Evolutionary conservation across 1,284 basidiomycete genomes (phyloP).

Genomic region (Malassezia obtusa): DNA sequence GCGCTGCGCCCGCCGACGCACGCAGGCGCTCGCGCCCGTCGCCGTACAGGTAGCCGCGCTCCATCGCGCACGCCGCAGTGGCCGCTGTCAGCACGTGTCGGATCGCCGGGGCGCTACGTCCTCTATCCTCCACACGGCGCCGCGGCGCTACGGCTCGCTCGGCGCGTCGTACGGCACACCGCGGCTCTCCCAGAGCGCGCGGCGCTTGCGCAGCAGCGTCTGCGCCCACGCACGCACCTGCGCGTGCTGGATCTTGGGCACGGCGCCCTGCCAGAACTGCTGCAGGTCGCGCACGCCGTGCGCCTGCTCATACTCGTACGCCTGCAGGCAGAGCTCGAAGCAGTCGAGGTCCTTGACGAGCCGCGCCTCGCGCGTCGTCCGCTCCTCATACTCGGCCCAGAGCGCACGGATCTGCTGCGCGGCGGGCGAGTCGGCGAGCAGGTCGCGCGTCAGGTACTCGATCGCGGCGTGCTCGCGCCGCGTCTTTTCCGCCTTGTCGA

Average conservation of each 20-base stretch:
- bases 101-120: not conserved
- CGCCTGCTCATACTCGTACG: conserved; percentile 51
- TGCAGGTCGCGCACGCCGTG: conserved; percentile 38
- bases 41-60: conserved; percentile 9
- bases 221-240: conserved; percentile 24
- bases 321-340: conserved; percentile 74
- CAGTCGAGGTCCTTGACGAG: conserved; percentile 94
- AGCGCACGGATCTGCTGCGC: conserved; percentile 66
- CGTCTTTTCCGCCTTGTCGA: conserved; percentile 70
- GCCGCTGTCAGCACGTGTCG: not conserved
- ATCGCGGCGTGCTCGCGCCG: conserved; percentile 79
- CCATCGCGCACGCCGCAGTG: conserved; percentile 7
- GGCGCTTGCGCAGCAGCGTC: conserved; percentile 10
- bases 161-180: conserved; percentile 7
- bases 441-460: conserved; percentile 61
- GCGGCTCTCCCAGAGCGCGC: conserved; percentile 6
- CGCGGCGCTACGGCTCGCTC: not conserved
- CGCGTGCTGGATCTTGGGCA: conserved; percentile 25
- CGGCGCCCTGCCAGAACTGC: conserved; percentile 32
- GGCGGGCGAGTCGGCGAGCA: conserved; percentile 72
- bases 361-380: conserved; percentile 67
- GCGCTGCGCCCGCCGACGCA: not conserved
- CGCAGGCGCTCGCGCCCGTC: not conserved
- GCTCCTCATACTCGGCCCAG: conserved; percentile 89
- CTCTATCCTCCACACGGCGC: not conserved